These are phyloP conservation scores for Silene conica DNA, from an alignment of 148 eudicot species.

Conservation along the genomic window DNA sequence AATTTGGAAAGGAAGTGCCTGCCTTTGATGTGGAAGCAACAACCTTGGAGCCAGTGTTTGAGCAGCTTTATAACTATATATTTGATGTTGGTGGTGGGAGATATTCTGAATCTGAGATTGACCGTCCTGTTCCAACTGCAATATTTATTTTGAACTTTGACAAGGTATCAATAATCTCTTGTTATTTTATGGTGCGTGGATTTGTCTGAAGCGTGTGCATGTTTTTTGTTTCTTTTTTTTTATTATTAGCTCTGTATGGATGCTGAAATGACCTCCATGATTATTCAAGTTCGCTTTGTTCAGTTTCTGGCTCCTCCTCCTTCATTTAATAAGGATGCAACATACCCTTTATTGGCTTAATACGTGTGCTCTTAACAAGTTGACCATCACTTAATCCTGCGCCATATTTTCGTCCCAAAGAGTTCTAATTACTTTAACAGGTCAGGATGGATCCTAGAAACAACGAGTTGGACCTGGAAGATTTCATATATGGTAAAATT, in stretches of 20 bases:
- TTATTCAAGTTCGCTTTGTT: background rate
- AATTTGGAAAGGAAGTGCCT: slow-evolving; percentile 92
- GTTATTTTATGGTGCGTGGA: background rate
- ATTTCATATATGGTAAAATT: slow-evolving; percentile 57
- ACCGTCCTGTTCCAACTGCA: slow-evolving; percentile 81
- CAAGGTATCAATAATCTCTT: slow-evolving; percentile 47
- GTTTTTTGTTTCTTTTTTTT: background rate
- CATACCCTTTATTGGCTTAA: background rate
- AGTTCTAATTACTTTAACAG: slow-evolving; percentile 37
- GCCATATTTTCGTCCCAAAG: slow-evolving; percentile 10
- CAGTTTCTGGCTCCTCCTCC: background rate
- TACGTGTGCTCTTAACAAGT: background rate
- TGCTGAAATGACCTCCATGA: background rate
- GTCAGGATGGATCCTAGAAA: slow-evolving; percentile 95
- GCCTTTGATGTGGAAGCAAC: slow-evolving; percentile 94
- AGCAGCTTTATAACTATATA: slow-evolving; percentile 72
- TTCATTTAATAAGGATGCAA: background rate
- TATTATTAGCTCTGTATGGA: background rate
- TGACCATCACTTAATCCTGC: background rate
- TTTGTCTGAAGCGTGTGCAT: background rate
- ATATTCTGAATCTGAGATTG: slow-evolving; percentile 46
- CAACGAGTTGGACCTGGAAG: slow-evolving; percentile 71
- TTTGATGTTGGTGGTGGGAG: slow-evolving; percentile 65
- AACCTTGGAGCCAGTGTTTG: slow-evolving; percentile 76
- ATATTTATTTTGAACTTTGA: slow-evolving; percentile 90